Evolutionary conservation across 352 stramenopile species (phyloP).

Genomic region (Pythium insidiosum): DNA sequence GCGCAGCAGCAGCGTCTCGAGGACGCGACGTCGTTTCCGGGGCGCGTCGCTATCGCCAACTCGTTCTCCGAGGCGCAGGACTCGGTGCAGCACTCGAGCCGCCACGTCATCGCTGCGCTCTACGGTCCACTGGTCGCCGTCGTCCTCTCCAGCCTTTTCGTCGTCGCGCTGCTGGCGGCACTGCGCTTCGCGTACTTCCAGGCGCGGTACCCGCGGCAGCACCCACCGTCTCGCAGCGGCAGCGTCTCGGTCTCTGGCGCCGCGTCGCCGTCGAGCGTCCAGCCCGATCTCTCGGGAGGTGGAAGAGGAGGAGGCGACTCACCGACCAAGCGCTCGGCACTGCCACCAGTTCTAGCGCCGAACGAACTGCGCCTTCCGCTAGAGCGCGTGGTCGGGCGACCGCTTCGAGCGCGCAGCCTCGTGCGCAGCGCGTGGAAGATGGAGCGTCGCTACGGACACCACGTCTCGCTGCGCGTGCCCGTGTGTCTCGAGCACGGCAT

Average conservation of each 20-base stretch:
- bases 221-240: too few relatives aligned
- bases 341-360: too few relatives aligned
- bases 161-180: constrained; percentile 2
- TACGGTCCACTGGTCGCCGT: constrained; percentile 6
- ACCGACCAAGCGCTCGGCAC: too few relatives aligned
- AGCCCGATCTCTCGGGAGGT: constrained; percentile 9
- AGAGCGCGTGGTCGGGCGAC: constrained; percentile 16
- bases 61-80: constrained; percentile 15
- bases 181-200: constrained; percentile 6
- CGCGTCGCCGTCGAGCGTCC: too few relatives aligned
- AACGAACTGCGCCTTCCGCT: constrained; percentile 14
- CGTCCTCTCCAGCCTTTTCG: constrained; percentile 10
- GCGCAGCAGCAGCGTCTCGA: constrained; percentile 7
- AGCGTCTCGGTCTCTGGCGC: too few relatives aligned
- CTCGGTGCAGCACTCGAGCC: constrained; percentile 14
- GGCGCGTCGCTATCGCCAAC: constrained; percentile 5
- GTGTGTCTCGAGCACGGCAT: constrained; percentile 21
- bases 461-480: constrained; percentile 16
- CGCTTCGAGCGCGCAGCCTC: constrained; percentile 17
- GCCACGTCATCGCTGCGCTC: constrained; percentile 1
- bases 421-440: constrained; percentile 16
- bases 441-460: constrained; percentile 18
- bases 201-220: constrained; percentile 5
- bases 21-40: constrained; percentile 9
- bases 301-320: neutral